A percentile compares a stretch with the other conserved stretches of the same genome.
phyloP scores from a whole-genome alignment of 2,329 filamentous ascomycete genomes.

The Colletotrichum falcatum region DNA sequence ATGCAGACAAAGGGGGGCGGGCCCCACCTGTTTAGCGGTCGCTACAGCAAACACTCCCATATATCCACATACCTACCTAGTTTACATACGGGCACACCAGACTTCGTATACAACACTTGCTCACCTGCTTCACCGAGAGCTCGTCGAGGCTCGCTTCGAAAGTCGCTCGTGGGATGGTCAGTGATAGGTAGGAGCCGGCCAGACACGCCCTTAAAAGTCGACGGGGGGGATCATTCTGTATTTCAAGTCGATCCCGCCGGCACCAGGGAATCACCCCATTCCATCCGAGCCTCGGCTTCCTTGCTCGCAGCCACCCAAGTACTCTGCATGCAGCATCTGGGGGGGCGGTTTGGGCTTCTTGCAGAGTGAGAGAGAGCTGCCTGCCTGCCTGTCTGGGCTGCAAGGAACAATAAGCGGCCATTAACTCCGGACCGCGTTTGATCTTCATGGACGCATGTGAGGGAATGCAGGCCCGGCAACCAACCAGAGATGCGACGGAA shows the following conservation, averaged over 20 bases:
- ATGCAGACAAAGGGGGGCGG: constrained; percentile 37
- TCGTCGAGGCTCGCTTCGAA: constrained; percentile 12
- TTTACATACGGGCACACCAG: no score
- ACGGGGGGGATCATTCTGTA: background rate
- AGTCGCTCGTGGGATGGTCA: no score
- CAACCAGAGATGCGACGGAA: background rate
- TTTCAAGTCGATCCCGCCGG: background rate
- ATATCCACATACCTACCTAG: no score
- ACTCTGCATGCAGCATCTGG: background rate
- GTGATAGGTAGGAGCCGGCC: background rate
- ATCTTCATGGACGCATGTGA: background rate
- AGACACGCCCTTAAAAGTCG: background rate
- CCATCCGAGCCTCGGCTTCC: background rate
- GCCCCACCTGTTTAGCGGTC: constrained; percentile 19
- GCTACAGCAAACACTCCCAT: constrained; percentile 38
- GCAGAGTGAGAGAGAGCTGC: no score
- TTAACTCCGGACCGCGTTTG: background rate
- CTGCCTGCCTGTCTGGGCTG: no score
- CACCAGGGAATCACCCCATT: background rate
- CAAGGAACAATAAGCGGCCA: background rate
- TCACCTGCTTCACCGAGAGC: constrained; percentile 21
- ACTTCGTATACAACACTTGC: background rate
- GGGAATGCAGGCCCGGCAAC: background rate
- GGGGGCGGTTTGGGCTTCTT: no score
- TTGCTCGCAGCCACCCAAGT: background rate